These are phyloP conservation scores for Brettanomyces naardenensis DNA, from an alignment of 805 yeast genomes.

Conservation along the genomic window DNA sequence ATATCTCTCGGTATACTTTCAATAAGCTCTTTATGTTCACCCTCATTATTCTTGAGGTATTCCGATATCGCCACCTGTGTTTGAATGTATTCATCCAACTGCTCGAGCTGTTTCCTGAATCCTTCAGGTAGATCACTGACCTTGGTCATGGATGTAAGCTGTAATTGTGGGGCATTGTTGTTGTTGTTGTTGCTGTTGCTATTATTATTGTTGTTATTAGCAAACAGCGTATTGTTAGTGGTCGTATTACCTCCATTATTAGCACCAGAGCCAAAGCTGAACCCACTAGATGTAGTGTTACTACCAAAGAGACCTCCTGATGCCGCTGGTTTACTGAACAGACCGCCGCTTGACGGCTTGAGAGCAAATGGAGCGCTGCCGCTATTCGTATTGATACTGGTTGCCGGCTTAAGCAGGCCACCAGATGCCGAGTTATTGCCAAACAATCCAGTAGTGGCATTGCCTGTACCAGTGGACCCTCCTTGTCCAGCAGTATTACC, in stretches of 20 bases:
- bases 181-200: not conserved
- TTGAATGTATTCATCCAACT: slow-evolving; percentile 63
- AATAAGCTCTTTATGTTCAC: slow-evolving; percentile 56
- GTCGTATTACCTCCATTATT: not conserved
- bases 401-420: no score
- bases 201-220: slow-evolving; percentile 13
- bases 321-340: slow-evolving; percentile 15
- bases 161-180: slow-evolving; percentile 17
- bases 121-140: slow-evolving; percentile 68
- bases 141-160: slow-evolving; percentile 64
- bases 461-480: not conserved
- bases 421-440: no score
- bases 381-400: slow-evolving; percentile 12
- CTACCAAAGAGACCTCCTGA: slow-evolving; percentile 24
- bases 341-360: slow-evolving; percentile 9
- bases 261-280: slow-evolving; percentile 5
- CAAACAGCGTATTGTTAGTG: not conserved
- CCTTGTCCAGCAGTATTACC: slow-evolving; percentile 17
- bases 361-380: slow-evolving; percentile 11
- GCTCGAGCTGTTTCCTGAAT: slow-evolving; percentile 61
- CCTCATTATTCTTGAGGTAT: slow-evolving; percentile 50
- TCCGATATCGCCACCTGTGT: slow-evolving; percentile 69
- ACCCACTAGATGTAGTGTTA: slow-evolving; percentile 1
- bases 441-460: slow-evolving; percentile 8
- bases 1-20: slow-evolving; percentile 70